Conservation (phyloP, 345 rosid genomes). For the Camelina laxa region DNA sequence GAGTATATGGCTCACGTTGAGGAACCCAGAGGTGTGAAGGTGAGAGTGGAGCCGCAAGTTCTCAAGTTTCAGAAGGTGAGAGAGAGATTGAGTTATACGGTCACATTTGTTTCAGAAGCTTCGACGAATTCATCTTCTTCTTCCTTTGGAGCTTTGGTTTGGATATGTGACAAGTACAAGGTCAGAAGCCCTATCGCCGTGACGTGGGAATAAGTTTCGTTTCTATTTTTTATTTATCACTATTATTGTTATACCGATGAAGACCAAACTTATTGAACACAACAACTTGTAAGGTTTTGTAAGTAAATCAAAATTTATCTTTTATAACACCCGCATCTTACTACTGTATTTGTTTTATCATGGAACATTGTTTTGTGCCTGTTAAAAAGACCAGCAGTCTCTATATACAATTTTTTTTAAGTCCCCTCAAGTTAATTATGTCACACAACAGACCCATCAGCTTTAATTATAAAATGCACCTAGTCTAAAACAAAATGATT, state of each 20-base stretch:
- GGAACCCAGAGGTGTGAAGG: constrained; percentile 56
- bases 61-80: constrained; percentile 55
- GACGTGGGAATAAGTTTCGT: constrained; percentile 50
- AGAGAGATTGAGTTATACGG: constrained; percentile 62
- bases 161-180: constrained; percentile 57
- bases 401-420: too few relatives aligned
- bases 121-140: constrained; percentile 16
- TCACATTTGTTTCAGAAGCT: constrained; percentile 45
- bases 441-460: neutral
- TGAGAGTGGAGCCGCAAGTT: constrained; percentile 58
- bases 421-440: too few relatives aligned
- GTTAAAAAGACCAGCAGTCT: neutral
- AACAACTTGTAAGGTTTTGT: constrained; percentile 28
- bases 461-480: neutral
- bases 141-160: constrained; percentile 63
- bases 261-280: neutral
- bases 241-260: neutral
- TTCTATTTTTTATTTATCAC: constrained; percentile 3
- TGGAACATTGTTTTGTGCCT: neutral
- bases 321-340: neutral
- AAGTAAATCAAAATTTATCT: constrained; percentile 1
- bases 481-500: neutral
- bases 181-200: constrained; percentile 77
- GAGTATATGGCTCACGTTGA: constrained; percentile 53
- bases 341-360: neutral